Conservation (phyloP, 305 asterid species). For the Fraxinus xanthoxyloides region DNA sequence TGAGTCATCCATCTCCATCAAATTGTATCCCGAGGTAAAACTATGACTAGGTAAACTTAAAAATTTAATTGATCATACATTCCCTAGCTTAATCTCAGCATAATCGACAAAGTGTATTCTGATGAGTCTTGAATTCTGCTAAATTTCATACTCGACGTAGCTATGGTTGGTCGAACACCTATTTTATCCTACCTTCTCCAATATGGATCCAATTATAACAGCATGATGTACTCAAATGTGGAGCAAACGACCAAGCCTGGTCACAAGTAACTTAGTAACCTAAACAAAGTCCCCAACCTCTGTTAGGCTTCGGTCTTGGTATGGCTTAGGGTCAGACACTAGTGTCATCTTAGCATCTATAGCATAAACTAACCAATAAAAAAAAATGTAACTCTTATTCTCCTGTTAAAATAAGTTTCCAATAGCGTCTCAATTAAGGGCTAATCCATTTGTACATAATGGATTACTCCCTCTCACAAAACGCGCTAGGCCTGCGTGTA, state of each 20-base stretch:
- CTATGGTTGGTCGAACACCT: no score
- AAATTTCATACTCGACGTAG: no score
- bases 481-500: no score
- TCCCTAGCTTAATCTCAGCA: not conserved
- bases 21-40: no score
- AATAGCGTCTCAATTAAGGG: not conserved
- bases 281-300: not conserved
- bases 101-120: not conserved
- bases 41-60: not conserved
- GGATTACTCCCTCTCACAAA: no score
- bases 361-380: not conserved
- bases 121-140: not conserved
- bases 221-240: not conserved
- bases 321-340: not conserved
- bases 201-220: no score
- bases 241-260: not conserved
- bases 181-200: no score
- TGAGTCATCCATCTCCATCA: no score
- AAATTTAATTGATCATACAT: not conserved
- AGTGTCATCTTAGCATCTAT: not conserved
- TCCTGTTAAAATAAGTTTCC: not conserved
- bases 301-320: not conserved
- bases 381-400: no score
- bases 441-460: no score
- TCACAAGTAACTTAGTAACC: not conserved